Evolutionary conservation across 129 eudicot species (phyloP).

Genomic region (Flaveria robusta): DNA sequence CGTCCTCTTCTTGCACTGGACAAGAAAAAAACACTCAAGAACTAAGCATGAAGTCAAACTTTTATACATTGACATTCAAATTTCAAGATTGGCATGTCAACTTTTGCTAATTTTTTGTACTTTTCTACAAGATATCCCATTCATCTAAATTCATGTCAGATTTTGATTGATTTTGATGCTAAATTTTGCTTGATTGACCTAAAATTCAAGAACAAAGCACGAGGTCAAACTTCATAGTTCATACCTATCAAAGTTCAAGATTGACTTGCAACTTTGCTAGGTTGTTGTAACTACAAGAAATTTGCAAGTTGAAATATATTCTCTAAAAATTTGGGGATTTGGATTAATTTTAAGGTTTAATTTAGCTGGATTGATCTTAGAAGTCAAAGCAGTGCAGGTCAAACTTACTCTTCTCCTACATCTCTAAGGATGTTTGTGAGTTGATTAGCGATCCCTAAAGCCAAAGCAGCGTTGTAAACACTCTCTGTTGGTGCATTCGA

Average conservation of each 20-base stretch:
- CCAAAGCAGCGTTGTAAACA: conserved; percentile 90
- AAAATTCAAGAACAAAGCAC: conserved; percentile 3
- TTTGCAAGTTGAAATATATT: neutral
- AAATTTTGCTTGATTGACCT: neutral
- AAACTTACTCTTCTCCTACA: conserved; percentile 98
- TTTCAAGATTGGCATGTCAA: neutral
- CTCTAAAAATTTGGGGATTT: neutral
- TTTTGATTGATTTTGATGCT: neutral
- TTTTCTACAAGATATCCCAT: neutral
- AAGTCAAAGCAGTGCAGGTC: neutral
- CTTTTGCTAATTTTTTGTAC: neutral
- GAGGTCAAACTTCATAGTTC: conserved; percentile 4
- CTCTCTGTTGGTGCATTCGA: conserved; percentile 86
- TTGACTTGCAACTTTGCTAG: neutral
- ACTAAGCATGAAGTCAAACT: conserved; percentile 15
- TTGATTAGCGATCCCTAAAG: conserved; percentile 92
- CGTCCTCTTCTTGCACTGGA: conserved; percentile 92
- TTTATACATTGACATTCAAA: neutral
- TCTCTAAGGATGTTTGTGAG: conserved; percentile 93
- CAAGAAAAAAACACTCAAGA: conserved; percentile 6
- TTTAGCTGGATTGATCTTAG: neutral
- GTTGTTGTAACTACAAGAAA: neutral
- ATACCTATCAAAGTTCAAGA: neutral
- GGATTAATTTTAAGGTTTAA: neutral
- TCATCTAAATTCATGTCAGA: neutral